Evolutionary conservation across 179 eudicot genomes (phyloP), one percentile per base, ranked within the genome.

Genomic region (Silene coronaria): DNA sequence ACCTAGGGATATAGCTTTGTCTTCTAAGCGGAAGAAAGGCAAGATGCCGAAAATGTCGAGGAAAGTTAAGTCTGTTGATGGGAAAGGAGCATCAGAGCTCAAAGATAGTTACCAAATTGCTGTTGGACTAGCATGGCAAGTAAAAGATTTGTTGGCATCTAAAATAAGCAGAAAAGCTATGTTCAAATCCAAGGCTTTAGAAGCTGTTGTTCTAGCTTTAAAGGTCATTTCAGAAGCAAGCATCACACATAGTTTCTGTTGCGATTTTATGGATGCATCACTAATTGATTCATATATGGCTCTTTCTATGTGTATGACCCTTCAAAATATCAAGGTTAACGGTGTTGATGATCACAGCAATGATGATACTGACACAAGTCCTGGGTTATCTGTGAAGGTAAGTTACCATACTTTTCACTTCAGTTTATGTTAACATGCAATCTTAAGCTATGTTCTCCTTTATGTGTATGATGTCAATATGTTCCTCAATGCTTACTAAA

Each of bases 41-140:
- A 85, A 75, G 75, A 66, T 80, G 61, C 63, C 84, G 4, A 87
- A 80, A 73, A 73, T 70, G 42, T 78, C 85, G 11, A 78, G 79
- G 17, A 86, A 85, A 80, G 59, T 60, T 7, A 91, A 82, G 61
- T 30, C 22, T 77, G 78, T 65, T 21, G 57, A 70, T 27, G 79
- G 80, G 46, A 86, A 85, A 69, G 85, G 80, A 71, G 71, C 82
- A 67, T 70, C 76, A 71, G 76, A 61, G 60, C 87, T 95, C 24
- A 66, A 89, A 48, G 85, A 89, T 71, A 86, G 86, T 78, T 95
- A 88, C 82, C 73, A 72, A 64, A 75, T 73, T 80, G 89, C 97
- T 32, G 83, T 63, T 67, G 97, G 97, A 77, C 74, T 90, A 78
- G 89, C 93, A 59, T 95, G 97, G 99, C 99, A 95, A 77, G 78